Percentiles rank a stretch among this genome's conserved stretches.
Evolutionary conservation across 1,284 basidiomycete species (phyloP).

Genomic region (Ceratobasidium sp.): DNA sequence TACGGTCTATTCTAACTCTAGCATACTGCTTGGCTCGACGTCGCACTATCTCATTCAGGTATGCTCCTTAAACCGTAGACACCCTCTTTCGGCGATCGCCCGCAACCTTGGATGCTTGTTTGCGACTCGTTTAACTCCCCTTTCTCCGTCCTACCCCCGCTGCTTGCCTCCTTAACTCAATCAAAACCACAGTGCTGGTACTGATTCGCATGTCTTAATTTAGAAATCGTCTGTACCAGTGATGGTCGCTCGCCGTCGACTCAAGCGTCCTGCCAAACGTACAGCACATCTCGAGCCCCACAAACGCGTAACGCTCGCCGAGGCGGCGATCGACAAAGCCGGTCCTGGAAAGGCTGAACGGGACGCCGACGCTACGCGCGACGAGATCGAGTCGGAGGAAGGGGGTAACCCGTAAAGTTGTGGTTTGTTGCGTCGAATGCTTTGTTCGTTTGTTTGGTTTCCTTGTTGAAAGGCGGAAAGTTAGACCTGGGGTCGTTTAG

Average conservation of each 20-base stretch:
- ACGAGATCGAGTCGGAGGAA: conserved; percentile 76
- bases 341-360: conserved; percentile 75
- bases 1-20: conserved; percentile 55
- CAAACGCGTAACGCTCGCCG: conserved; percentile 86
- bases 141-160: background rate
- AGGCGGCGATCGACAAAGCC: conserved; percentile 85
- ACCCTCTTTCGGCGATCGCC: too few relatives aligned
- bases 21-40: conserved; percentile 94
- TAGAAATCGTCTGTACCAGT: conserved; percentile 91
- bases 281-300: conserved; percentile 74
- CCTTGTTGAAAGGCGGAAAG: background rate
- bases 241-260: conserved; percentile 88
- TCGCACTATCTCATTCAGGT: conserved; percentile 96
- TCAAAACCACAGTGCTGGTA: conserved; percentile 12
- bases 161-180: background rate
- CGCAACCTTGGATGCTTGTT: too few relatives aligned
- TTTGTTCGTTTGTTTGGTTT: background rate
- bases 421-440: background rate
- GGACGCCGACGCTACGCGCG: conserved; percentile 77
- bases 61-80: conserved; percentile 2
- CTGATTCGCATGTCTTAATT: conserved; percentile 33
- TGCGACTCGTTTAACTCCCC: background rate
- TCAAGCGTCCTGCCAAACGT: conserved; percentile 78
- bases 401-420: conserved; percentile 51
- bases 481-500: background rate